phyloP scores from a whole-genome alignment of 148 eudicot genomes.

The Vaccinium vitisidaea region DNA sequence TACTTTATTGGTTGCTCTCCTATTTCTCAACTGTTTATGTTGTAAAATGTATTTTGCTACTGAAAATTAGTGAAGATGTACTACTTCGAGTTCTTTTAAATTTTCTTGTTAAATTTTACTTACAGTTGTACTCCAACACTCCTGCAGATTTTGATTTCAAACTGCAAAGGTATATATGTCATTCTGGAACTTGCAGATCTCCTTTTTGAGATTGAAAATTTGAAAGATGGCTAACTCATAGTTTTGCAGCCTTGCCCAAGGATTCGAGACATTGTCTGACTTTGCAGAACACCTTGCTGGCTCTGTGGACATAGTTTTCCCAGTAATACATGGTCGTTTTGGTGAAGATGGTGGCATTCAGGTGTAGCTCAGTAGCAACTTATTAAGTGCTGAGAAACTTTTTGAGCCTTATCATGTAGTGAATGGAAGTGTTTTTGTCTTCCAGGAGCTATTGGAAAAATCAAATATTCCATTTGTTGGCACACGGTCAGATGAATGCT shows the following conservation, averaged over 20 bases:
- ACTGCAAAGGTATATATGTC: slow-evolving; percentile 55
- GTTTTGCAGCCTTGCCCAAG: slow-evolving; percentile 74
- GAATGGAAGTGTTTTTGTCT: neutral
- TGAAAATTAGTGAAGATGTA: neutral
- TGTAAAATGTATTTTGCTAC: neutral
- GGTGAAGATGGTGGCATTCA: slow-evolving; percentile 96
- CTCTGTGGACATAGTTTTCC: slow-evolving; percentile 85
- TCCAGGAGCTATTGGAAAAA: slow-evolving; percentile 73
- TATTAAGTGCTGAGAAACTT: neutral
- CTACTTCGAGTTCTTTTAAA: neutral
- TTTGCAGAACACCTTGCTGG: slow-evolving; percentile 70
- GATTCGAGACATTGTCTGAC: slow-evolving; percentile 64
- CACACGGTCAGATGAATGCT: slow-evolving; percentile 64
- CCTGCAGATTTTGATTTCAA: slow-evolving; percentile 96
- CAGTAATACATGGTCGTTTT: slow-evolving; percentile 90
- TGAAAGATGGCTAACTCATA: neutral
- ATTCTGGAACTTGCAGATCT: slow-evolving; percentile 13
- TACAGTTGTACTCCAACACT: slow-evolving; percentile 88
- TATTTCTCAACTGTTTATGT: neutral
- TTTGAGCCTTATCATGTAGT: slow-evolving; percentile 4
- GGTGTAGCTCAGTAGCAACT: slow-evolving; percentile 29
- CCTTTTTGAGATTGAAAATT: neutral
- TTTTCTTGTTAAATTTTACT: slow-evolving; percentile 10
- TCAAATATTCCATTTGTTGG: slow-evolving; percentile 81
- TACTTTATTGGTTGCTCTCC: neutral